phyloP scores from a whole-genome alignment of 2,329 filamentous ascomycete genomes.

The Atkinsonella hypoxylon region DNA sequence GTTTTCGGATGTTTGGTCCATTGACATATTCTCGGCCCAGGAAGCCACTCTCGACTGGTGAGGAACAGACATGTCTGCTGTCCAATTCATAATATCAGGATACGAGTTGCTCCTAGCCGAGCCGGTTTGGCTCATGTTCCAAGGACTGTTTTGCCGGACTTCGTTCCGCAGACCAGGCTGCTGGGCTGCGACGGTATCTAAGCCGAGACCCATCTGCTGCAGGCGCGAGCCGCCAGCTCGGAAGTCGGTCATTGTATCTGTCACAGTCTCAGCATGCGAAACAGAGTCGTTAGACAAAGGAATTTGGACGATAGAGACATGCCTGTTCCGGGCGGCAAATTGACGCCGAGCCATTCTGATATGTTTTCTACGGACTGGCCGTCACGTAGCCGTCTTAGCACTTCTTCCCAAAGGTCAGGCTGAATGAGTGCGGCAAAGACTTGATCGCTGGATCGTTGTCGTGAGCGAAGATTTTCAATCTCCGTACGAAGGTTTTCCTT shows the following conservation, averaged over 20 bases:
- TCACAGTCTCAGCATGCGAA: slow-evolving; percentile 4
- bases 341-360: slow-evolving; percentile 37
- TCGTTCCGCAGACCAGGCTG: slow-evolving; percentile 23
- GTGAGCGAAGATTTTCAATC: slow-evolving; percentile 43
- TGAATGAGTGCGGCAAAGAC: slow-evolving; percentile 42
- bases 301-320: slow-evolving; percentile 16
- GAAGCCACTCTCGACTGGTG: slow-evolving; percentile 35
- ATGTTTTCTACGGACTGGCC: slow-evolving; percentile 44
- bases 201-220: slow-evolving; percentile 16
- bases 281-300: slow-evolving; percentile 9
- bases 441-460: slow-evolving; percentile 41
- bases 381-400: slow-evolving; percentile 38
- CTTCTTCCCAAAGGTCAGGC: slow-evolving; percentile 40
- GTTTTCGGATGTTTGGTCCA: slow-evolving; percentile 20
- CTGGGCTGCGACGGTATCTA: slow-evolving; percentile 18
- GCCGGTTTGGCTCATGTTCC: slow-evolving; percentile 35
- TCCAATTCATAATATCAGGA: slow-evolving; percentile 35
- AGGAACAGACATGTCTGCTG: slow-evolving; percentile 24
- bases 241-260: slow-evolving; percentile 18
- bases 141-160: slow-evolving; percentile 32
- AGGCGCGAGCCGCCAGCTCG: slow-evolving; percentile 6
- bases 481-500: slow-evolving; percentile 50
- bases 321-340: slow-evolving; percentile 19
- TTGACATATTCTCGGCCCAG: slow-evolving; percentile 35
- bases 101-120: slow-evolving; percentile 36